Conservation (phyloP, 2,329 filamentous ascomycete genomes). For the Pseudogymnoascus sp. region DNA sequence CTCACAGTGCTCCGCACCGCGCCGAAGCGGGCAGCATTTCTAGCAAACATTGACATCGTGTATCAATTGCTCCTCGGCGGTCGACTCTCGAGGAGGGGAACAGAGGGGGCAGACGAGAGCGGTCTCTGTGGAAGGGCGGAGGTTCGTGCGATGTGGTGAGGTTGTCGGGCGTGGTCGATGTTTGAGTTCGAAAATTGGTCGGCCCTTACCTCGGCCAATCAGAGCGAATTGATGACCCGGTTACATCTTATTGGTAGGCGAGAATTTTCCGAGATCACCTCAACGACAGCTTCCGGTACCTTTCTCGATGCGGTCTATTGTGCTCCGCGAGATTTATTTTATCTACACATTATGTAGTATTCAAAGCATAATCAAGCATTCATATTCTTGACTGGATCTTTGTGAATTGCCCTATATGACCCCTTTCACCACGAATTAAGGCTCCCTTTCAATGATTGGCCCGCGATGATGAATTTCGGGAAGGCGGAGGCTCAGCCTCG, state of each 20-base stretch:
- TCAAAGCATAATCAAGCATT: background rate
- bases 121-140: background rate
- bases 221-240: constrained; percentile 9
- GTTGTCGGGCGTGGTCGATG: constrained; percentile 9
- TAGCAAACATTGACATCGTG: constrained; percentile 11
- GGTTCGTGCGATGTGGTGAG: constrained; percentile 9
- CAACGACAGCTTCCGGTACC: constrained; percentile 1
- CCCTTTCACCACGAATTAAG: background rate
- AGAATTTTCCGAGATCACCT: constrained; percentile 4
- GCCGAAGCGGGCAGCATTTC: constrained; percentile 11
- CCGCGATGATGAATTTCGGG: background rate
- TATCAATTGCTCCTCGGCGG: constrained; percentile 10
- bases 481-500: constrained; percentile 9
- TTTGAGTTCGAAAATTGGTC: constrained; percentile 9
- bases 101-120: constrained; percentile 8
- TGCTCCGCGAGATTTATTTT: background rate
- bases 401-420: background rate
- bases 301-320: background rate
- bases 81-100: constrained; percentile 6
- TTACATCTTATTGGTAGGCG: constrained; percentile 8
- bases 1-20: constrained; percentile 9
- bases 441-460: background rate
- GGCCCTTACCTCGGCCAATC: constrained; percentile 8
- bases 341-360: constrained; percentile 8
- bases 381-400: background rate